Evolutionary conservation across 2,329 filamentous ascomycete genomes (phyloP).

Genomic region (Plenodomus tracheiphilus): DNA sequence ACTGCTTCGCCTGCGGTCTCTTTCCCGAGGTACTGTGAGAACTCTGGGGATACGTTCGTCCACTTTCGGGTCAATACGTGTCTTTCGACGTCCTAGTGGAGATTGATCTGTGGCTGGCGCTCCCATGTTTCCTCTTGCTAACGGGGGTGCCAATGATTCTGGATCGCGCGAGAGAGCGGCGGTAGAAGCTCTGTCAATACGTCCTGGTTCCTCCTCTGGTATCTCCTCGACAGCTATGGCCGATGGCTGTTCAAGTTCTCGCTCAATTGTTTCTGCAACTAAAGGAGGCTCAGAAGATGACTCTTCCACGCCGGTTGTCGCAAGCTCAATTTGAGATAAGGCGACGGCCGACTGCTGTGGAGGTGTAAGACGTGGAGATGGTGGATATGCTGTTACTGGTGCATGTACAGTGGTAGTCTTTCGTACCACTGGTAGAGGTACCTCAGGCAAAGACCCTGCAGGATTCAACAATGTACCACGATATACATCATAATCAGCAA

Average conservation of each 20-base stretch:
- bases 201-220: slow-evolving; percentile 8
- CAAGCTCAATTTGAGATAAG: not conserved
- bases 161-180: slow-evolving; percentile 11
- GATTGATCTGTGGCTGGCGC: not conserved
- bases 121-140: not conserved
- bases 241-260: slow-evolving; percentile 3
- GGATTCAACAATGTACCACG: not conserved
- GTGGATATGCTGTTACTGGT: not conserved
- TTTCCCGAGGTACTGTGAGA: slow-evolving; percentile 3
- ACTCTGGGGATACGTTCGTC: slow-evolving; percentile 6
- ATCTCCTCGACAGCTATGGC: slow-evolving; percentile 6
- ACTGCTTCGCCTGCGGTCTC: slow-evolving; percentile 6
- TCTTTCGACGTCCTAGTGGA: not conserved
- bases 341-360: not conserved
- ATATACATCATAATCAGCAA: slow-evolving; percentile 13
- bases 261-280: not conserved
- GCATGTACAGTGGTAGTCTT: not conserved
- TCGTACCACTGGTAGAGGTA: not conserved
- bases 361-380: not conserved
- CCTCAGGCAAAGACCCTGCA: not conserved
- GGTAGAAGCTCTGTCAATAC: slow-evolving; percentile 8
- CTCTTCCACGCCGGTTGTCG: not conserved
- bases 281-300: not conserved
- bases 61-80: not conserved
- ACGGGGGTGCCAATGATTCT: slow-evolving; percentile 8